phyloP scores from a whole-genome alignment of 2,329 filamentous ascomycete species.

The Hypoxylon sp. region DNA sequence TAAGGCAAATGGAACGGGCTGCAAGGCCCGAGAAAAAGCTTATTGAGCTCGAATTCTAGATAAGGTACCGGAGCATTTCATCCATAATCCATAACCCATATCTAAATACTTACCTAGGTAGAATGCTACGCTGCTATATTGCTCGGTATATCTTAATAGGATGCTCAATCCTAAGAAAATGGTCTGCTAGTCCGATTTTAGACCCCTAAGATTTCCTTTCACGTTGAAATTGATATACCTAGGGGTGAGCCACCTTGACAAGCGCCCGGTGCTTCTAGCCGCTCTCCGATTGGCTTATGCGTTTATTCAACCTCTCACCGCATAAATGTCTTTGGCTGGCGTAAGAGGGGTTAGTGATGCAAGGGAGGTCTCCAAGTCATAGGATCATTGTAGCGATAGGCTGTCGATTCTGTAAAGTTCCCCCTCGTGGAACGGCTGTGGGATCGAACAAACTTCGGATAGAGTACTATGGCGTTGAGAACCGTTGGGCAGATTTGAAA shows the following conservation, averaged over 20 bases:
- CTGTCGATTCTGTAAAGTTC: background rate
- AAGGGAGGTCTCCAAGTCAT: background rate
- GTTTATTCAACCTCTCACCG: constrained; percentile 13
- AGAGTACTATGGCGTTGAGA: background rate
- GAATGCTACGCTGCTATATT: background rate
- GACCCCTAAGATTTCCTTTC: no score
- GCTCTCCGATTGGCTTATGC: constrained; percentile 21
- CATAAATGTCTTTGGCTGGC: constrained; percentile 4
- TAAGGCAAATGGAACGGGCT: background rate
- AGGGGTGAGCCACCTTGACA: background rate
- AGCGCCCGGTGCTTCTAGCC: constrained; percentile 3
- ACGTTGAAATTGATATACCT: background rate
- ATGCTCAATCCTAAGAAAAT: background rate
- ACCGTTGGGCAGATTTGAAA: background rate
- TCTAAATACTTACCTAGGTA: background rate
- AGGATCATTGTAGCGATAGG: background rate
- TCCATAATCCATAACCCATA: no score
- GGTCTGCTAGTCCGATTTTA: no score
- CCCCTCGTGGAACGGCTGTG: background rate
- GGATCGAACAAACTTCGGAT: background rate
- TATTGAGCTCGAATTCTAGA: constrained; percentile 20
- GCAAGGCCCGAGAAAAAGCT: constrained; percentile 25
- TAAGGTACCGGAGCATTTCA: constrained; percentile 9
- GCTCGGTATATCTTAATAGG: background rate
- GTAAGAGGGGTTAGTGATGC: constrained; percentile 1